Conservation (phyloP, 768 basidiomycete species). For the Panaeolus cyanescens region DNA sequence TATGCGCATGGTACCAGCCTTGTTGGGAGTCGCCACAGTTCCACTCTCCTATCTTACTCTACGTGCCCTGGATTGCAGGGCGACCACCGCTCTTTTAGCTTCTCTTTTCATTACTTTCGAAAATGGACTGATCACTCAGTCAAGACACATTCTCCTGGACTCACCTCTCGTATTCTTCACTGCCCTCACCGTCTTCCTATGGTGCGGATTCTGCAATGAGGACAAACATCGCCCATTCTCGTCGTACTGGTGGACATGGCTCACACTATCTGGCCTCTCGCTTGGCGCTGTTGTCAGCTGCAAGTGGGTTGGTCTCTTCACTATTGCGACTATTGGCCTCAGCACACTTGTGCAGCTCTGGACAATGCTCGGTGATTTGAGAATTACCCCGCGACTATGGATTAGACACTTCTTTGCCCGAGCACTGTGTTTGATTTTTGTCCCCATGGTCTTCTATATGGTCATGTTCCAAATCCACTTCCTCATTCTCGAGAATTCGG, state of each 20-base stretch:
- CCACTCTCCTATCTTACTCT: constrained; percentile 93
- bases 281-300: constrained; percentile 92
- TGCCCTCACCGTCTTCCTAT: constrained; percentile 82
- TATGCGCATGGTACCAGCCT: constrained; percentile 95
- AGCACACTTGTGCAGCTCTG: constrained; percentile 87
- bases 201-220: constrained; percentile 91
- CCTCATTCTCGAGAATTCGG: constrained; percentile 81
- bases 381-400: constrained; percentile 75
- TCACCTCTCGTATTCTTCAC: constrained; percentile 99
- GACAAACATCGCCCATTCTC: constrained; percentile 86
- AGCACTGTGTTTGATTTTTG: constrained; percentile 83
- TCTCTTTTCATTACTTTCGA: constrained; percentile 94
- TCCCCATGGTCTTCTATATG: constrained; percentile 93
- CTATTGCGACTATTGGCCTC: constrained; percentile 90
- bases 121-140: constrained; percentile 95
- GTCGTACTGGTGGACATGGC: constrained; percentile 90
- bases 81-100: constrained; percentile 89
- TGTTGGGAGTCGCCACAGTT: constrained; percentile 85
- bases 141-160: constrained; percentile 95
- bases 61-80: constrained; percentile 88
- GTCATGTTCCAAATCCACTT: constrained; percentile 97
- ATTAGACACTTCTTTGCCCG: constrained; percentile 86
- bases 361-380: constrained; percentile 84
- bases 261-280: constrained; percentile 81
- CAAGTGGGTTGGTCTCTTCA: constrained; percentile 99